Evolutionary conservation across 495 filamentous ascomycete genomes (phyloP), one percentile per base, ranked within the genome.

Genomic region (Penicillium mononematosum): DNA sequence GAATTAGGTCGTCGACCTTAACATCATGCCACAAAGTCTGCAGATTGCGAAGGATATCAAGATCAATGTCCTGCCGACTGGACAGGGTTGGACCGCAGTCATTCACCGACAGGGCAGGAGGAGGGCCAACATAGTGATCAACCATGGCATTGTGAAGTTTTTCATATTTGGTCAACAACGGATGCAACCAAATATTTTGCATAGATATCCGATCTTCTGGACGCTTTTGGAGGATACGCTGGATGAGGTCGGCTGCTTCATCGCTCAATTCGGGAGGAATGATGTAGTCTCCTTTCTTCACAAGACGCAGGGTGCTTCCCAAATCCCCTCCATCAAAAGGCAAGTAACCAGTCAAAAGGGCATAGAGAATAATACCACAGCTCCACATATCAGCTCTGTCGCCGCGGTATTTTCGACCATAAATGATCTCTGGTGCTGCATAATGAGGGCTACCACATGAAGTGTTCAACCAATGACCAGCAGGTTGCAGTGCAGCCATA

Each of bases 401-500:
- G 17, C 92, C 95, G 58, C 89, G 86, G 65, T 99, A 99, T 24
- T 74, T 74, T 24, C 77, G 70, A 10, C 81, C 83, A 29, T 81
- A 76, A 25, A 96, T 85, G 45, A 99, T 83, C 68, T 99, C 94
- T 1, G 94, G 94, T 1, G 94, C 91, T 3, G 91, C 92, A 63
- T 98, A 98, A 71, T 98, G 94, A 5, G 93, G 93, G 57, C 95
- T 98, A 42, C 94, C 94, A 65, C 94, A 99, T 2, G 92, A 90
- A 0, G 93, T 96, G 38, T 80, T 86, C 36, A 99, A 78, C 72
- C 83, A 84, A 59, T 89, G 83, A 24, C 81, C 83, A 14, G 79
- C 75, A 27, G 95, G 93, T 60, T 97, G 93, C 29, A 98, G 74
- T 12, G 91, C 92, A 17, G 95, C 94, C 91, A 99, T 96, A 17